Conservation (phyloP, 768 basidiomycete genomes). For the Lanmaoa pseudosensibilis region DNA sequence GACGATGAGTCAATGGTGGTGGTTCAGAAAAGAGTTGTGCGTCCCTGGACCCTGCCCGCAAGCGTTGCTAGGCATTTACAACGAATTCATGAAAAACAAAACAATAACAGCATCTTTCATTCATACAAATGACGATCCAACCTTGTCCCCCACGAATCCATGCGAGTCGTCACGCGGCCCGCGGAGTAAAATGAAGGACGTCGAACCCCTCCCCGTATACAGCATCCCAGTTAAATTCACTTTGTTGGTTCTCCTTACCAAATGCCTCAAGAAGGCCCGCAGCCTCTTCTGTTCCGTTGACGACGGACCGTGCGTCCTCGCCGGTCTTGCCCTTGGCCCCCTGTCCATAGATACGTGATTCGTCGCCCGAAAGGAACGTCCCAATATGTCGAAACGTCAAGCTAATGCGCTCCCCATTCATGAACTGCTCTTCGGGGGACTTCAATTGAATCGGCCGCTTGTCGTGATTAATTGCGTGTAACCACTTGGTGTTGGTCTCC, state of each 20-base stretch:
- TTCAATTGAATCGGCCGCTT: constrained; percentile 61
- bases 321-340: constrained; percentile 65
- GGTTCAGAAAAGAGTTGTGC: background rate
- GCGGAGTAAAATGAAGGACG: constrained; percentile 55
- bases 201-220: constrained; percentile 69
- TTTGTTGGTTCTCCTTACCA: constrained; percentile 71
- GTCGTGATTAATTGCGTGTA: constrained; percentile 76
- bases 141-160: constrained; percentile 10
- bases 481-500: constrained; percentile 69
- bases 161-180: constrained; percentile 16
- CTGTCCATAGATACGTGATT: constrained; percentile 64
- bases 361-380: constrained; percentile 62
- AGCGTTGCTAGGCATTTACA: constrained; percentile 29
- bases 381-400: constrained; percentile 78
- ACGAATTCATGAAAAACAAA: constrained; percentile 5
- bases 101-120: constrained; percentile 27
- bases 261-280: constrained; percentile 58
- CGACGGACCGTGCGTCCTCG: constrained; percentile 53
- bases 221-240: constrained; percentile 68
- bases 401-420: constrained; percentile 70
- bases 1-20: background rate
- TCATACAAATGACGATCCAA: constrained; percentile 22
- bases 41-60: background rate
- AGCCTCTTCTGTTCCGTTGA: constrained; percentile 51
- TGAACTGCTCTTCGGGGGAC: constrained; percentile 50